Evolutionary conservation across 1,139 yeast genomes (phyloP), one percentile per base, ranked within the genome.

Genomic region (Kurtzmaniella natalensis): DNA sequence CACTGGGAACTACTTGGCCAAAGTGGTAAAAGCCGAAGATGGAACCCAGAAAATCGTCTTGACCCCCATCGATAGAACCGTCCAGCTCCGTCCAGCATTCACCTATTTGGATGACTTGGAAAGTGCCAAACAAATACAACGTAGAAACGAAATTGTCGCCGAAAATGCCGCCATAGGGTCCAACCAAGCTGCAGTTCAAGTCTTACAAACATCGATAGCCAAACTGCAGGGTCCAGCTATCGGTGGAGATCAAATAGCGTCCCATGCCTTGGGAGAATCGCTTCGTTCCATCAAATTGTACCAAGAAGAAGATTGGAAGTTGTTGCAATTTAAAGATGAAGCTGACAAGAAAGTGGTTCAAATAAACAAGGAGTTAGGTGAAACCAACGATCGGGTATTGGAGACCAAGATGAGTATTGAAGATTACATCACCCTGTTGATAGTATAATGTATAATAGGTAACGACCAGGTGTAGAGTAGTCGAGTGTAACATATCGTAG

Each of bases 1-100:
- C 9, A 17, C 29, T 4, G 75, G 75, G 1, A 47, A 62, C 14
- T 69, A 66, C 36, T 66, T 58, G 6, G 72, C 61, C 3, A 54
- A 57, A 36, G 46, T 65, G 3, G 49, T 46, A 3, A 53, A 51
- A 4, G 55, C 47, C 10, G 26, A 23, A 5, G 14, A 23, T 11
- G 26, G 26, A 5, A 11, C 26, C 26, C n/a, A n/a, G n/a, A 77
- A 72, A 45, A 53, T 88, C 11, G 79, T 84, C 32, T 56, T 89
- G 41, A 59, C 77, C 1, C 87, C 94, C 0, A 66, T 88, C 2
- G 73, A 76, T 32, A 70, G 79, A 17, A 76, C 85, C 0, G 77
- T 83, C 0, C 97, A 89, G 56, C 56, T 92, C 42, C 71, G 96
- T 48, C 94, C 97, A 2, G 74, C 76, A 41, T 87, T 92, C 61